Evolutionary conservation across 352 stramenopile species (phyloP).

Genomic region (Phytophthora pini): DNA sequence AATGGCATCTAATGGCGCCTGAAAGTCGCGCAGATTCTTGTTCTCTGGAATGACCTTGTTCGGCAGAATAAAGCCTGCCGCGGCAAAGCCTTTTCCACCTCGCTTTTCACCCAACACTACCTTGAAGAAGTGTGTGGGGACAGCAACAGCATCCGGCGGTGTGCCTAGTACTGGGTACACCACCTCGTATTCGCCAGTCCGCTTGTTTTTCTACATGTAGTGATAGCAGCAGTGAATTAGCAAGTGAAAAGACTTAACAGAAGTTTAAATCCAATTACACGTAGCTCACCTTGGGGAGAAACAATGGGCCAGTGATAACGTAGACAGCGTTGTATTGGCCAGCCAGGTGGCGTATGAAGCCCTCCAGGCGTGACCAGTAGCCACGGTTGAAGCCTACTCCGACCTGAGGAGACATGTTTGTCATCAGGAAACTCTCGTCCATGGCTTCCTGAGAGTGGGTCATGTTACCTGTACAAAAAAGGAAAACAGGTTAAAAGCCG

Average conservation of each 20-base stretch:
- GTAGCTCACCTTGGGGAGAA: constrained; percentile 81
- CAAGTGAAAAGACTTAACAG: background rate
- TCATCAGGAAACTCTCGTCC: constrained; percentile 96
- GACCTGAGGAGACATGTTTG: constrained; percentile 94
- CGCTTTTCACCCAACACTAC: constrained; percentile 81
- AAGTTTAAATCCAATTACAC: background rate
- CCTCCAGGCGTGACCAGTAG: constrained; percentile 89
- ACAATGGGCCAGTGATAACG: constrained; percentile 95
- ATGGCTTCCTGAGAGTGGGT: constrained; percentile 77
- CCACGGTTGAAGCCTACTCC: constrained; percentile 88
- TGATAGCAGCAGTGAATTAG: background rate
- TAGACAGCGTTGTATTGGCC: constrained; percentile 81
- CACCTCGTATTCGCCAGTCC: constrained; percentile 69
- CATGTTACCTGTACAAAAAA: constrained; percentile 81
- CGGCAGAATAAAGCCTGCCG: constrained; percentile 94
- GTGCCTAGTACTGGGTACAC: constrained; percentile 85
- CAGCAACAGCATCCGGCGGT: constrained; percentile 85
- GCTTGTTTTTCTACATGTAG: constrained; percentile 61
- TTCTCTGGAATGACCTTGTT: constrained; percentile 87
- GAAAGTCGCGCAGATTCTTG: constrained; percentile 84
- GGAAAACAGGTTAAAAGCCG: background rate
- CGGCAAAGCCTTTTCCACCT: constrained; percentile 69
- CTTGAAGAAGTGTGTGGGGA: constrained; percentile 98
- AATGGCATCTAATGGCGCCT: constrained; percentile 91
- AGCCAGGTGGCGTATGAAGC: constrained; percentile 87